Conservation (phyloP, 108 stramenopile genomes). For the Fragilariopsis cylindrus region DNA sequence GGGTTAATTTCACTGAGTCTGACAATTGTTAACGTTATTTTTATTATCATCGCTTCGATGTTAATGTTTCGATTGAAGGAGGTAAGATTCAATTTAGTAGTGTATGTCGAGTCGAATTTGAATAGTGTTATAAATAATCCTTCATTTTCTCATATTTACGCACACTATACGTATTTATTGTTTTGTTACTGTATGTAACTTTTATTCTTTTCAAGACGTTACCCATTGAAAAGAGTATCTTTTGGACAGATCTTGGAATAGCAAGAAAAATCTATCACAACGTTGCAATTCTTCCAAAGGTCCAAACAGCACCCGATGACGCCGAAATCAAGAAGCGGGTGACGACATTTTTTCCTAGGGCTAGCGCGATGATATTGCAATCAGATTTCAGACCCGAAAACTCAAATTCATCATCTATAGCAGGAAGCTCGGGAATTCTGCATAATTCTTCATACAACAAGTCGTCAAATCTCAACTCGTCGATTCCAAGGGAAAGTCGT, state of each 20-base stretch:
- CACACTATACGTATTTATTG: background rate
- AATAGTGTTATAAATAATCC: background rate
- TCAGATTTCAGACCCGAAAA: too few relatives aligned
- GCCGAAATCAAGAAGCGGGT: slow-evolving; percentile 6
- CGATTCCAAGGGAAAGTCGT: too few relatives aligned
- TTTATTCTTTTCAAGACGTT: slow-evolving; percentile 6
- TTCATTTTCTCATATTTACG: too few relatives aligned
- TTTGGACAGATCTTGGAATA: slow-evolving; percentile 29
- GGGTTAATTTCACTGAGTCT: slow-evolving; percentile 47
- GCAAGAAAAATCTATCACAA: slow-evolving; percentile 30
- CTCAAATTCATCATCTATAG: too few relatives aligned
- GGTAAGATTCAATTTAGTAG: slow-evolving; percentile 17
- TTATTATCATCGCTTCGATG: slow-evolving; percentile 59
- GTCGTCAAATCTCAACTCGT: too few relatives aligned
- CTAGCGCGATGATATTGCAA: background rate
- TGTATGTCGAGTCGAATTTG: background rate
- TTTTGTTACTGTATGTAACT: background rate
- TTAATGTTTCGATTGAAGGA: slow-evolving; percentile 80
- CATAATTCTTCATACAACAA: too few relatives aligned
- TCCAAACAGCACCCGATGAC: background rate
- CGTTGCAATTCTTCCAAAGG: slow-evolving; percentile 12
- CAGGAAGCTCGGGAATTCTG: too few relatives aligned
- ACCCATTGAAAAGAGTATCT: slow-evolving; percentile 30
- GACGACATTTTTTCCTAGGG: background rate
- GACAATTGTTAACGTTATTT: slow-evolving; percentile 72